Percentiles rank a stretch among this genome's conserved stretches.
phyloP scores from a whole-genome alignment of 805 yeast species.

The Lipomyces orientalis region DNA sequence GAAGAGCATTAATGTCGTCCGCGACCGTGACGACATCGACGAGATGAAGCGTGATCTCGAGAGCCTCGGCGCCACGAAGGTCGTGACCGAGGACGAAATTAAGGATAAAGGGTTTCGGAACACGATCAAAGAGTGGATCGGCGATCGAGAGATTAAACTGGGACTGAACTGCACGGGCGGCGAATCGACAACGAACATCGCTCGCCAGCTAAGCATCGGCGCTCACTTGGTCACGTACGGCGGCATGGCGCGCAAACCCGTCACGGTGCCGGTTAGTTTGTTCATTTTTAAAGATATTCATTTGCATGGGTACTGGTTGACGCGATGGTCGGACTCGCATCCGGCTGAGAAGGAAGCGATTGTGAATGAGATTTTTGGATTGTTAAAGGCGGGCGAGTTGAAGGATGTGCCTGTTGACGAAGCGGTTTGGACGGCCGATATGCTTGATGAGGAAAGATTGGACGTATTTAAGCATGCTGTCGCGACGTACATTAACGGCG shows the following conservation, averaged over 20 bases:
- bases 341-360: constrained; percentile 65
- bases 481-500: constrained; percentile 48
- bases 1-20: constrained; percentile 83
- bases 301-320: constrained; percentile 92
- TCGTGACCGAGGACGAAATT: constrained; percentile 87
- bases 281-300: constrained; percentile 88
- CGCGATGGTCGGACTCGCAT: constrained; percentile 63
- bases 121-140: constrained; percentile 54
- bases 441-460: constrained; percentile 52
- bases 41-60: constrained; percentile 60
- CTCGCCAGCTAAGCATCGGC: constrained; percentile 75
- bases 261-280: constrained; percentile 83
- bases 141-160: constrained; percentile 61
- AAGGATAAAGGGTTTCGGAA: constrained; percentile 68
- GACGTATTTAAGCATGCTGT: constrained; percentile 54
- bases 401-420: constrained; percentile 55
- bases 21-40: constrained; percentile 83
- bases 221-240: constrained; percentile 91
- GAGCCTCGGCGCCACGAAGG: constrained; percentile 81
- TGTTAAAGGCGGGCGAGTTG: constrained; percentile 65
- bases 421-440: constrained; percentile 47
- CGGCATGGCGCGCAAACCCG: constrained; percentile 97
- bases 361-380: constrained; percentile 59
- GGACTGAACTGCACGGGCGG: constrained; percentile 97
- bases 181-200: constrained; percentile 75